A percentile compares a stretch with the other conserved stretches of the same genome.
These are phyloP conservation scores for Phialocephala sp. DNA, from an alignment of 2,329 filamentous ascomycete species.

Conservation along the genomic window DNA sequence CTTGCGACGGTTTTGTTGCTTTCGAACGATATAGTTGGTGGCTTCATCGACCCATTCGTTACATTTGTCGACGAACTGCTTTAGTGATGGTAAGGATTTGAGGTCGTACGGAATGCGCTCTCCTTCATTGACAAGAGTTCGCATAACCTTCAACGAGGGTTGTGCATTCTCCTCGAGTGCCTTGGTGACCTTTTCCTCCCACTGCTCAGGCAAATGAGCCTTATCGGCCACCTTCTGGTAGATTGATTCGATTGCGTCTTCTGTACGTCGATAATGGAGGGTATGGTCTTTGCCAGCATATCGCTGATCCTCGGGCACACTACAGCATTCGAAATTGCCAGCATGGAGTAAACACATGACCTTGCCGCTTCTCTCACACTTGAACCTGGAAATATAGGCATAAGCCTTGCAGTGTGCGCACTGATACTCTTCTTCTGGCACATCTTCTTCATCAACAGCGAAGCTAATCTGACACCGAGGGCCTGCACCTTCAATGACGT, in stretches of 20 bases:
- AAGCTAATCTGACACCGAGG: constrained; percentile 63
- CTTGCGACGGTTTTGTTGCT: constrained; percentile 96
- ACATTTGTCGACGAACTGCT: constrained; percentile 91
- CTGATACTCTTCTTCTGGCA: constrained; percentile 90
- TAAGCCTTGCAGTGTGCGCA: constrained; percentile 93
- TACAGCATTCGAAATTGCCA: constrained; percentile 81
- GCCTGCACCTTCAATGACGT: constrained; percentile 38
- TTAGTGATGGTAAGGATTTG: constrained; percentile 79
- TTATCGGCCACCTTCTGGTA: constrained; percentile 85
- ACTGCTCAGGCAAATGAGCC: constrained; percentile 81
- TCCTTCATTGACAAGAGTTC: constrained; percentile 85
- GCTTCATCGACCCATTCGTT: constrained; percentile 99
- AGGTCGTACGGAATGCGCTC: constrained; percentile 95
- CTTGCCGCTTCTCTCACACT: constrained; percentile 81
- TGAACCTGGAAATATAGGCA: constrained; percentile 88
- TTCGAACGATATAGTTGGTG: constrained; percentile 93
- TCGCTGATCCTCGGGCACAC: constrained; percentile 68
- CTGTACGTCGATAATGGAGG: constrained; percentile 77
- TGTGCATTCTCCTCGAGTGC: constrained; percentile 82
- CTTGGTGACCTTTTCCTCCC: constrained; percentile 89
- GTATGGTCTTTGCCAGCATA: constrained; percentile 73
- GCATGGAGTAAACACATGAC: constrained; percentile 83
- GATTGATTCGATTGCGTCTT: constrained; percentile 69
- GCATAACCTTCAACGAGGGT: constrained; percentile 84
- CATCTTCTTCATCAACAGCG: constrained; percentile 72